Conservation (phyloP, 805 yeast species). For the Kluyveromyces starmeri region DNA sequence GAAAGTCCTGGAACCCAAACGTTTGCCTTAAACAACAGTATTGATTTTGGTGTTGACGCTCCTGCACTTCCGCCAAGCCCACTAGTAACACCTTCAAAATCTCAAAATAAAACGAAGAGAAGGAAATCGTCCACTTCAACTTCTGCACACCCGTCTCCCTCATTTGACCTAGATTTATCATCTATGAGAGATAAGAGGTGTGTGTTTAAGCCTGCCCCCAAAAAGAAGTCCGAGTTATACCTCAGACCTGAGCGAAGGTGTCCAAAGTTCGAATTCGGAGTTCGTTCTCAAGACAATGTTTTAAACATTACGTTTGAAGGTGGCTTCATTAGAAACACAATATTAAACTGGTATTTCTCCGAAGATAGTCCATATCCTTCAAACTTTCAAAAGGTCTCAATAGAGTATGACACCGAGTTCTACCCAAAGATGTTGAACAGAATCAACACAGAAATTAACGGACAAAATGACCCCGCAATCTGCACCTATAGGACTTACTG, state of each 20-base stretch:
- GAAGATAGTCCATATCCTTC: background rate
- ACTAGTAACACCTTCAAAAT: background rate
- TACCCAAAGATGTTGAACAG: conserved; percentile 2
- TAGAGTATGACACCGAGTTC: conserved; percentile 2
- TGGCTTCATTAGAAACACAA: conserved; percentile 3
- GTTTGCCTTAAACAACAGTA: background rate
- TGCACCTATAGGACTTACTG: conserved; percentile 3
- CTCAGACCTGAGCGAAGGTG: conserved; percentile 5
- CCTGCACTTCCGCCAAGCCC: conserved; percentile 1
- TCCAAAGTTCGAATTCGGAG: conserved; percentile 4
- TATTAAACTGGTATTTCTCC: conserved; percentile 4
- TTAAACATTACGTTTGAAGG: conserved; percentile 2
- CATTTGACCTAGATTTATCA: background rate
- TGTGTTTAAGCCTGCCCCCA: conserved; percentile 2
- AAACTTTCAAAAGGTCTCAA: conserved; percentile 1
- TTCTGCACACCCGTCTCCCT: background rate
- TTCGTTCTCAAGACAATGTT: conserved; percentile 1
- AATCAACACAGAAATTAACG: background rate
- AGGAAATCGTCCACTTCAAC: conserved; percentile 2
- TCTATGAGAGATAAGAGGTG: conserved; percentile 1
- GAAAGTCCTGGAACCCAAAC: background rate
- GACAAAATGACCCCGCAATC: background rate
- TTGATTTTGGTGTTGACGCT: background rate
- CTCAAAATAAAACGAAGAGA: background rate
- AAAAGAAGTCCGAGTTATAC: conserved; percentile 2